Conservation (phyloP, 768 basidiomycete species). For the Gyrodon lividus region DNA sequence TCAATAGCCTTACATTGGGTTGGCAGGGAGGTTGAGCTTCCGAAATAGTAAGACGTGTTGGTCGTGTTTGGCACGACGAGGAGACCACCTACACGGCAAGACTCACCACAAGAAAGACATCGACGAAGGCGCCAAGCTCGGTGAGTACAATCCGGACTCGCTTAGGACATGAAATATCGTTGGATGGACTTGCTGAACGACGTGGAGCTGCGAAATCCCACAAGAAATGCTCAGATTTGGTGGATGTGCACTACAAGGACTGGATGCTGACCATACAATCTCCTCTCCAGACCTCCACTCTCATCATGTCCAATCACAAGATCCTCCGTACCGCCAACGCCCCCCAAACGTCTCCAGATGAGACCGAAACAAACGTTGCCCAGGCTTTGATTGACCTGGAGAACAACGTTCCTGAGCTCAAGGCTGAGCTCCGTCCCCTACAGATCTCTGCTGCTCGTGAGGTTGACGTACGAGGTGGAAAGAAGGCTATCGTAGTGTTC, state of each 20-base stretch:
- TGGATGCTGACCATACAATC: constrained; percentile 44
- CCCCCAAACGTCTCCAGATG: constrained; percentile 83
- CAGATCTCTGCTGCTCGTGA: constrained; percentile 99
- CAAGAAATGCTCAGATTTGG: constrained; percentile 36
- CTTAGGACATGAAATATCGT: constrained; percentile 8
- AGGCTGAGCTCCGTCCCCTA: constrained; percentile 90
- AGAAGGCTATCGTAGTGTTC: constrained; percentile 99
- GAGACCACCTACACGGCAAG: constrained; percentile 5
- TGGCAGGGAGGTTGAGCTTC: constrained; percentile 7
- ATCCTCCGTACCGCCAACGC: constrained; percentile 97
- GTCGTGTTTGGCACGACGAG: constrained; percentile 29
- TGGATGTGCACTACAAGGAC: constrained; percentile 50
- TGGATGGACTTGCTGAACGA: constrained; percentile 24
- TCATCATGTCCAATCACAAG: constrained; percentile 79
- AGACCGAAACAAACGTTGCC: constrained; percentile 87
- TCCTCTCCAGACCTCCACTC: constrained; percentile 18
- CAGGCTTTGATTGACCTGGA: constrained; percentile 98
- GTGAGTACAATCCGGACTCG: constrained; percentile 54
- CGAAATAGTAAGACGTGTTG: constrained; percentile 19
- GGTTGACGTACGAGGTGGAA: constrained; percentile 98
- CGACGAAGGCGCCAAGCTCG: constrained; percentile 63
- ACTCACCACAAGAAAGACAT: constrained; percentile 30
- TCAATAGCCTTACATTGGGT: background rate
- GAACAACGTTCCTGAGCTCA: constrained; percentile 97
- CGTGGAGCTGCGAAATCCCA: constrained; percentile 13